Percentiles rank a stretch among this genome's conserved stretches.
Conservation (phyloP, 164 flowering plant species). For the Liriodendron chinense region DNA sequence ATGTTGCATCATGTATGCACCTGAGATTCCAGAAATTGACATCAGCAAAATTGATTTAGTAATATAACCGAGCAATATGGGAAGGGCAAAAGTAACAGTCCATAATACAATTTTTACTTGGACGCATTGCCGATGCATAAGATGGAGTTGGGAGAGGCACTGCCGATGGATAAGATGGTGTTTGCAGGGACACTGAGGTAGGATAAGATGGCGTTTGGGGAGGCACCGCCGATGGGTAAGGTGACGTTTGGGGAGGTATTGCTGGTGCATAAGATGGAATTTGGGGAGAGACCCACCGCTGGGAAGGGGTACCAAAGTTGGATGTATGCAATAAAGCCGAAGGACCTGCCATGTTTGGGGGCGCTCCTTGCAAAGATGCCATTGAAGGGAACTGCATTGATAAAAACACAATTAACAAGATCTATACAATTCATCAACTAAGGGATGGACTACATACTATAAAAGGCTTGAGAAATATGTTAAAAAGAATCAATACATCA, state of each 20-base stretch:
- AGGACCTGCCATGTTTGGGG: constrained; percentile 37
- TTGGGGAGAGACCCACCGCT: constrained; percentile 46
- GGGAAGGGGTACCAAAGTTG: constrained; percentile 22
- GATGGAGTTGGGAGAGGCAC: background rate
- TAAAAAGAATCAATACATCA: too few relatives aligned
- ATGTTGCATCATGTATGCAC: constrained; percentile 29
- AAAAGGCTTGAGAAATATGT: background rate
- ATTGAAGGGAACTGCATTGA: constrained; percentile 61
- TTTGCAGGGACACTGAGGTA: background rate
- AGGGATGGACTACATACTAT: background rate
- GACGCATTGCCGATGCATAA: constrained; percentile 17
- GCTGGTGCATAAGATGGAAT: constrained; percentile 27
- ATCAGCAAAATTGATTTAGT: background rate
- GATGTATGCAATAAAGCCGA: constrained; percentile 30
- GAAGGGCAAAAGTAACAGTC: background rate
- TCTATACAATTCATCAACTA: background rate
- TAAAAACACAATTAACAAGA: background rate
- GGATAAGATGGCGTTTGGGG: background rate
- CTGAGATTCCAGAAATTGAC: constrained; percentile 13
- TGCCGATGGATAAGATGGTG: background rate
- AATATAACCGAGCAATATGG: background rate
- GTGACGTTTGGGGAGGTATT: background rate
- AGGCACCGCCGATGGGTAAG: background rate
- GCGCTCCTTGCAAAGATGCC: constrained; percentile 53
- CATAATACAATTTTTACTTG: constrained; percentile 29